Conservation (phyloP, 108 stramenopile genomes). For the Skeletonema costatum region DNA sequence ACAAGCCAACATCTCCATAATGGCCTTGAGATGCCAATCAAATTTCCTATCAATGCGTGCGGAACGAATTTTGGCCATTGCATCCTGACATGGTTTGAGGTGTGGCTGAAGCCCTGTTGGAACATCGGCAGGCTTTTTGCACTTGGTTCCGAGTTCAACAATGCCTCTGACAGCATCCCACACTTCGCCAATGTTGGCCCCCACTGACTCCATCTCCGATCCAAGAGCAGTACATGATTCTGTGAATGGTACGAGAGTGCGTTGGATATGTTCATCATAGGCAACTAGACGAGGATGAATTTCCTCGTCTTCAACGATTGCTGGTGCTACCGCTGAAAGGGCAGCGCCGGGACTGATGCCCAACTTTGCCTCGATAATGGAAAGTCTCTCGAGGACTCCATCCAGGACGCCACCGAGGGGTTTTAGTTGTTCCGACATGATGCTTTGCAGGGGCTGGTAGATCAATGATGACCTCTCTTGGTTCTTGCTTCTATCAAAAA, state of each 20-base stretch:
- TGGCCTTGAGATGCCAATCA: conserved; percentile 78
- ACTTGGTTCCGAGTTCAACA: conserved; percentile 63
- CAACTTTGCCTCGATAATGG: conserved; percentile 29
- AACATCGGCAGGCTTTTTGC: conserved; percentile 58
- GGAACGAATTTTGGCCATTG: conserved; percentile 57
- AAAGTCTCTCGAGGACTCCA: conserved; percentile 32
- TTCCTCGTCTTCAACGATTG: conserved; percentile 46
- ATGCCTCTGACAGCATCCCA: conserved; percentile 70
- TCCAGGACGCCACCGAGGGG: conserved; percentile 43
- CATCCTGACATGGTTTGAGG: conserved; percentile 66
- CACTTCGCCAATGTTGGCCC: conserved; percentile 45
- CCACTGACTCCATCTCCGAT: conserved; percentile 59
- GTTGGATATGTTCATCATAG: conserved; percentile 69
- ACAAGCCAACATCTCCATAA: conserved; percentile 77
- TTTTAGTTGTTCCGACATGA: conserved; percentile 38
- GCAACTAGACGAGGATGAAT: conserved; percentile 63
- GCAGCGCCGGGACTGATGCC: conserved; percentile 25
- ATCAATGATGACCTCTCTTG: too few relatives aligned
- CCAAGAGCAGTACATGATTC: conserved; percentile 69
- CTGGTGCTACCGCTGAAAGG: conserved; percentile 14
- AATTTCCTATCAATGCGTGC: conserved; percentile 74
- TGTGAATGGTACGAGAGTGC: conserved; percentile 64
- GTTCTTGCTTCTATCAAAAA: too few relatives aligned
- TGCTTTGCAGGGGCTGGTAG: not conserved
- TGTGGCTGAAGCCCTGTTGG: conserved; percentile 55